Percentiles rank a stretch among this genome's conserved stretches.
Evolutionary conservation across 306 rosid genomes (phyloP).

Genomic region (Pyrus bretschneideri): DNA sequence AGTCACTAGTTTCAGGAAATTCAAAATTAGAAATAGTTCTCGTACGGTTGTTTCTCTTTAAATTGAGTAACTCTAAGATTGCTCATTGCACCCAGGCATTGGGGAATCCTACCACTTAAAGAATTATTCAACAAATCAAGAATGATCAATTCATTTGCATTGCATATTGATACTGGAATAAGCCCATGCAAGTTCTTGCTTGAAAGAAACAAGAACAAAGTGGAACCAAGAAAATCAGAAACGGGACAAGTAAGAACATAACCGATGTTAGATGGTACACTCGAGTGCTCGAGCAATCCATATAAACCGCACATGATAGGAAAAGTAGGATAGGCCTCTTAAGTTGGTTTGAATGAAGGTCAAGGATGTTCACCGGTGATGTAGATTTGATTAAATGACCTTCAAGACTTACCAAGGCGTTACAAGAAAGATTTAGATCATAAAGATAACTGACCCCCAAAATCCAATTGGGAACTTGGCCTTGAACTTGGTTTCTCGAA

Average conservation of each 20-base stretch:
- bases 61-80: conserved; percentile 14
- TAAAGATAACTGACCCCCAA: background rate
- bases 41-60: conserved; percentile 1
- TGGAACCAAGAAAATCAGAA: no score
- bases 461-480: conserved; percentile 18
- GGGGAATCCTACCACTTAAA: conserved; percentile 13
- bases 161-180: conserved; percentile 28
- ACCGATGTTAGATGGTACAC: background rate
- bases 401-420: background rate
- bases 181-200: conserved; percentile 3
- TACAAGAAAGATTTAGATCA: conserved; percentile 7
- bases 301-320: background rate
- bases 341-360: background rate
- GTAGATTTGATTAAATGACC: background rate
- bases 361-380: background rate
- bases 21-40: conserved; percentile 6
- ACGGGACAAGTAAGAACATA: background rate
- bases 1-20: background rate
- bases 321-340: background rate
- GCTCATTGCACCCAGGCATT: background rate
- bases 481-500: conserved; percentile 19
- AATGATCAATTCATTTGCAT: background rate
- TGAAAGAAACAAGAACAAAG: conserved; percentile 5
- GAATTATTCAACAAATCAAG: conserved; percentile 22
- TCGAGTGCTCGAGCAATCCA: conserved; percentile 8